Evolutionary conservation across 371 early-diverging fungal species (phyloP).

Genomic region (Batrachochytrium dendrobatidis): DNA sequence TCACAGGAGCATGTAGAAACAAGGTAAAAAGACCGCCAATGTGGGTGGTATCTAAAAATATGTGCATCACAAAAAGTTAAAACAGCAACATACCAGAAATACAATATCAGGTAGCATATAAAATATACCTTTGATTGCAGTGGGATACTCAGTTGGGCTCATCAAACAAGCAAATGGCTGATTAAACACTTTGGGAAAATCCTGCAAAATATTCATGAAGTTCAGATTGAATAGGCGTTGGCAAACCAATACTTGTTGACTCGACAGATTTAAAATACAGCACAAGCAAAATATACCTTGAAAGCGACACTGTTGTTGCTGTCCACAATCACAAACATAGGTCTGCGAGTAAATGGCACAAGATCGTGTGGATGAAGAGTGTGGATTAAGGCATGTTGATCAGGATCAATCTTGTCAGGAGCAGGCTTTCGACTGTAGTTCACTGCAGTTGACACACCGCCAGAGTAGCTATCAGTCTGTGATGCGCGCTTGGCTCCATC

Average conservation of each 20-base stretch:
- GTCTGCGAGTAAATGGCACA: constrained; percentile 86
- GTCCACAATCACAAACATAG: constrained; percentile 87
- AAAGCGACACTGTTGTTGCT: constrained; percentile 77
- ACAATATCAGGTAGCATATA: not conserved
- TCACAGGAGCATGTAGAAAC: constrained; percentile 66
- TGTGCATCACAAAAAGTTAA: not conserved
- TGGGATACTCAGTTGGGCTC: constrained; percentile 82
- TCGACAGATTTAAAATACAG: not conserved
- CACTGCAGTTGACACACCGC: constrained; percentile 60
- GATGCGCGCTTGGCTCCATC: constrained; percentile 58
- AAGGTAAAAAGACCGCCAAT: constrained; percentile 85
- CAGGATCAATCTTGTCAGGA: constrained; percentile 24
- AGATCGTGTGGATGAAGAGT: constrained; percentile 85
- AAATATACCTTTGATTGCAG: constrained; percentile 69
- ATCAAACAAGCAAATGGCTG: constrained; percentile 80
- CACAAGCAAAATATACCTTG: constrained; percentile 33
- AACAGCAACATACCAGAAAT: not conserved
- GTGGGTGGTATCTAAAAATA: constrained; percentile 58
- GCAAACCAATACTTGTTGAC: not conserved
- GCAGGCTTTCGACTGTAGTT: constrained; percentile 32
- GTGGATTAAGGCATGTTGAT: constrained; percentile 42
- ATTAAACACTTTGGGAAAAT: constrained; percentile 67
- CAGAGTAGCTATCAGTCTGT: constrained; percentile 47
- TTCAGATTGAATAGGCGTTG: not conserved
- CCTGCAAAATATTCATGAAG: too few relatives aligned